phyloP scores from a whole-genome alignment of 106 monocot species.

The Phalaenopsis equestris region DNA sequence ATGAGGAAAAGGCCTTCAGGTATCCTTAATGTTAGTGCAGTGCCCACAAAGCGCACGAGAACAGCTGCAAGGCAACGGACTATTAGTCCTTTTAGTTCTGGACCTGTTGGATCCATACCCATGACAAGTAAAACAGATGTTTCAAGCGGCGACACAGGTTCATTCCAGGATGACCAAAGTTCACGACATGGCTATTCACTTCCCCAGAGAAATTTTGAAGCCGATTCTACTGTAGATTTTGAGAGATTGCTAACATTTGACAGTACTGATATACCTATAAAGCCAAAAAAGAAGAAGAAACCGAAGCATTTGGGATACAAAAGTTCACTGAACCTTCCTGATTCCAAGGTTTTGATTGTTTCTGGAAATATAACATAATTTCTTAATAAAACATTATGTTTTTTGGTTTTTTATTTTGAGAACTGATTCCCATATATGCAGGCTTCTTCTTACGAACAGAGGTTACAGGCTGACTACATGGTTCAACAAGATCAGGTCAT shows the following conservation, averaged over 20 bases:
- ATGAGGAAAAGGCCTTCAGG: constrained; percentile 49
- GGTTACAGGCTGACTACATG: constrained; percentile 42
- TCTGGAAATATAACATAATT: constrained; percentile 49
- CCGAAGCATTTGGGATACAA: constrained; percentile 58
- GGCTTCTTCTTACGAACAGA: constrained; percentile 63
- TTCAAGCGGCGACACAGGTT: constrained; percentile 92
- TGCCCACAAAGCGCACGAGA: constrained; percentile 80
- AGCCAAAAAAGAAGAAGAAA: constrained; percentile 85
- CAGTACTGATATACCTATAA: constrained; percentile 33
- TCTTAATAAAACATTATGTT: background rate
- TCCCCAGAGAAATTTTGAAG: constrained; percentile 48
- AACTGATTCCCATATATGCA: constrained; percentile 19
- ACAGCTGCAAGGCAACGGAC: constrained; percentile 68
- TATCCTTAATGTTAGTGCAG: constrained; percentile 36
- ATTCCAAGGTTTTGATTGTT: constrained; percentile 33
- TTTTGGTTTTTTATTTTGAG: background rate
- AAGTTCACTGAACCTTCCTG: constrained; percentile 31
- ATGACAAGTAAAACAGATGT: constrained; percentile 80
- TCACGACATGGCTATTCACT: constrained; percentile 60
- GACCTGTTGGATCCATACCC: constrained; percentile 26
- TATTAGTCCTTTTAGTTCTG: constrained; percentile 47
- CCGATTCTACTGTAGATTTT: constrained; percentile 77
- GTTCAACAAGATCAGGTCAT: constrained; percentile 71
- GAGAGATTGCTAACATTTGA: constrained; percentile 58
- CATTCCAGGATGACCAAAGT: constrained; percentile 74